These are phyloP conservation scores for Cystobasidium onofrii DNA, from an alignment of 768 basidiomycete species.

Conservation along the genomic window DNA sequence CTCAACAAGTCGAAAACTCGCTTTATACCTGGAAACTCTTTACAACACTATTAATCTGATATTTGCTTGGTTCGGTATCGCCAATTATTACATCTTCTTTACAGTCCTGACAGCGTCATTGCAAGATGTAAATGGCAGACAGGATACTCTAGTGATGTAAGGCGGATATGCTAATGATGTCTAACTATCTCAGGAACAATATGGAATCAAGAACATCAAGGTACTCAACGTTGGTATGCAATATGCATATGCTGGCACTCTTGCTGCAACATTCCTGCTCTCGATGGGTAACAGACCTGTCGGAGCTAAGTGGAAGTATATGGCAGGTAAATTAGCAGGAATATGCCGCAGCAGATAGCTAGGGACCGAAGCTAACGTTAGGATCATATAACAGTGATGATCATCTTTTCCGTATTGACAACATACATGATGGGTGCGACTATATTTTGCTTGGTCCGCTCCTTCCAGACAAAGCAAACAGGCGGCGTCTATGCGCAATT, in stretches of 20 bases:
- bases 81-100: slow-evolving; percentile 66
- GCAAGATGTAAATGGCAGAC: slow-evolving; percentile 51
- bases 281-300: slow-evolving; percentile 77
- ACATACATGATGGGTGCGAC: slow-evolving; percentile 76
- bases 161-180: slow-evolving; percentile 16
- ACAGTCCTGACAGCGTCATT: slow-evolving; percentile 73
- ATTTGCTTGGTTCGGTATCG: slow-evolving; percentile 90
- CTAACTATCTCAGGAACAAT: slow-evolving; percentile 16
- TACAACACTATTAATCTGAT: slow-evolving; percentile 80
- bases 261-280: slow-evolving; percentile 84
- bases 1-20: slow-evolving; percentile 62
- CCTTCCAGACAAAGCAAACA: slow-evolving; percentile 57
- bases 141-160: background rate
- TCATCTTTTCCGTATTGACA: slow-evolving; percentile 68
- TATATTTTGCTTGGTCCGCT: slow-evolving; percentile 67
- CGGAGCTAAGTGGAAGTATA: slow-evolving; percentile 79
- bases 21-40: slow-evolving; percentile 68
- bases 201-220: slow-evolving; percentile 35
- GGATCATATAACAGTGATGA: background rate
- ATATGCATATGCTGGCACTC: slow-evolving; percentile 73
- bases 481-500: slow-evolving; percentile 60
- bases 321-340: slow-evolving; percentile 52
- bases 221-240: slow-evolving; percentile 45
- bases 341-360: background rate
- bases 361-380: background rate